A percentile compares a stretch with the other conserved stretches of the same genome.
phyloP scores from a whole-genome alignment of 1,284 basidiomycete genomes.

The Cystobasidium slooffiae region DNA sequence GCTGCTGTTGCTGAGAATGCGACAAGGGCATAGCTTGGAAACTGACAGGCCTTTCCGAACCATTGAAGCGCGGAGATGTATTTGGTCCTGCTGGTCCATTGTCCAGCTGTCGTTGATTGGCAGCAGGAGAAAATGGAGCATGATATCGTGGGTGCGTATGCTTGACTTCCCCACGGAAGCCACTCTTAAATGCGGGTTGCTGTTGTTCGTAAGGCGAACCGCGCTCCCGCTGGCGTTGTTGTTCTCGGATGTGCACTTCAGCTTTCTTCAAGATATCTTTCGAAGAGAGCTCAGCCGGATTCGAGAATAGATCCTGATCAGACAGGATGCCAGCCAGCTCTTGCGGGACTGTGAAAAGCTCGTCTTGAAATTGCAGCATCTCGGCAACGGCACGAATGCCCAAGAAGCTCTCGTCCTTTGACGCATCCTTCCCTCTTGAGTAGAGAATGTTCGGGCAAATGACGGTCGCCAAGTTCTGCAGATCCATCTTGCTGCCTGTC shows the following conservation, averaged over 20 bases:
- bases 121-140: constrained; percentile 31
- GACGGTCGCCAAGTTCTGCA: constrained; percentile 95
- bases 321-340: constrained; percentile 80
- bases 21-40: constrained; percentile 32
- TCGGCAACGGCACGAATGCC: constrained; percentile 83
- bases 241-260: constrained; percentile 31
- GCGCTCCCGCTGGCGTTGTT: constrained; percentile 20
- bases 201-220: neutral
- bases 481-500: constrained; percentile 98
- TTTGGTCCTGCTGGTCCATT: neutral
- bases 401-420: constrained; percentile 90
- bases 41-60: constrained; percentile 30
- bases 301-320: constrained; percentile 78
- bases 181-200: neutral
- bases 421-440: constrained; percentile 80
- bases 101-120: neutral
- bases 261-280: constrained; percentile 52
- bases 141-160: constrained; percentile 41
- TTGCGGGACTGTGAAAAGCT: constrained; percentile 72
- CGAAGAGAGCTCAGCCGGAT: constrained; percentile 51
- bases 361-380: constrained; percentile 90
- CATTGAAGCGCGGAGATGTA: constrained; percentile 2
- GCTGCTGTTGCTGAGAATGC: constrained; percentile 19
- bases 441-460: constrained; percentile 94
- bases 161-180: constrained; percentile 35